phyloP scores from a whole-genome alignment of 2,329 filamentous ascomycete genomes.

The Lachnellula subtilissima region DNA sequence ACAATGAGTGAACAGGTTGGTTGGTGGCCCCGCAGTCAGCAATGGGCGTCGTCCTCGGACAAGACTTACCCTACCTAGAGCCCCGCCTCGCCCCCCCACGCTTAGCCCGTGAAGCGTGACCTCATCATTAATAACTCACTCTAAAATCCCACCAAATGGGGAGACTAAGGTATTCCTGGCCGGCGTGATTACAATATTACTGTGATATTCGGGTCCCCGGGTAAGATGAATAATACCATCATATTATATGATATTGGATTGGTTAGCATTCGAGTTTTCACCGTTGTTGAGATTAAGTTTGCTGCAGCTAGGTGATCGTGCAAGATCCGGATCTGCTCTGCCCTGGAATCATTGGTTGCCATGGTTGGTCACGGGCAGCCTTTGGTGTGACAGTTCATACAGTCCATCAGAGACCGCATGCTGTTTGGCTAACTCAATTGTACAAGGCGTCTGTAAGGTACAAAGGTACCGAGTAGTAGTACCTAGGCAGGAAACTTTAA shows the following conservation, averaged over 20 bases:
- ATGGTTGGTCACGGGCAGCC: slow-evolving; percentile 2
- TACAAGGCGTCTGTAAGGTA: slow-evolving; percentile 11
- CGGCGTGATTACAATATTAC: slow-evolving; percentile 1
- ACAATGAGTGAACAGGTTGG: slow-evolving; percentile 15
- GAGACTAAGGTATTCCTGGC: neutral
- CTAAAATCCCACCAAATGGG: slow-evolving; percentile 11
- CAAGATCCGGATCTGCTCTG: neutral
- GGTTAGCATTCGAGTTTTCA: neutral
- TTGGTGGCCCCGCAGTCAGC: slow-evolving; percentile 29
- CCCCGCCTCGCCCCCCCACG: slow-evolving; percentile 28
- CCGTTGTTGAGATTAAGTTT: slow-evolving; percentile 17
- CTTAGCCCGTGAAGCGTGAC: slow-evolving; percentile 19
- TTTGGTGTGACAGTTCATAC: neutral
- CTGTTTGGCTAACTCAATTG: too few species aligned
- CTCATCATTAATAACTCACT: slow-evolving; percentile 26
- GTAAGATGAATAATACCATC: neutral
- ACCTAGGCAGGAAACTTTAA: neutral
- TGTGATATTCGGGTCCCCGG: slow-evolving; percentile 12
- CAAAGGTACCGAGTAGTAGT: neutral
- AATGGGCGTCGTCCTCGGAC: slow-evolving; percentile 10
- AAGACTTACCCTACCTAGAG: neutral
- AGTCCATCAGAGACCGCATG: slow-evolving; percentile 7
- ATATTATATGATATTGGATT: neutral
- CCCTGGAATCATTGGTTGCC: slow-evolving; percentile 11
- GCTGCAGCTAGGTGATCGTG: slow-evolving; percentile 4